These are phyloP conservation scores for Hypoxylon sp. DNA, from an alignment of 2,329 filamentous ascomycete species.

Conservation along the genomic window DNA sequence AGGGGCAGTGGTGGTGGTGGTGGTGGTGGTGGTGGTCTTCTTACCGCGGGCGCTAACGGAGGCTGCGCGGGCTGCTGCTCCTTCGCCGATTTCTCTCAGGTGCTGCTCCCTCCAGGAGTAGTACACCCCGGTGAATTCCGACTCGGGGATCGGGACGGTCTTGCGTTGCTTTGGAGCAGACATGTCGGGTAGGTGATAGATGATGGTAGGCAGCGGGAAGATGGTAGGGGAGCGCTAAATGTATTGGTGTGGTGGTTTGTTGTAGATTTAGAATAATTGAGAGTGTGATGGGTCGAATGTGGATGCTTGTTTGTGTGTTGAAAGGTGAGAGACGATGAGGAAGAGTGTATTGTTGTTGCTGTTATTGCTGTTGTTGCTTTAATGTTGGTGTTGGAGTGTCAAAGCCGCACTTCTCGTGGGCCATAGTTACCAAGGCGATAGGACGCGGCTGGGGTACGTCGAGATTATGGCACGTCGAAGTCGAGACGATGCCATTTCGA, in stretches of 20 bases:
- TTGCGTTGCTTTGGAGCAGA: not conserved
- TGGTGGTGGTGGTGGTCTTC: not conserved
- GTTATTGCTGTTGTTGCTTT: not conserved
- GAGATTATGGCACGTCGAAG: too few species aligned
- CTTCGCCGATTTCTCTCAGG: not conserved
- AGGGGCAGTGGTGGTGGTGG: too few species aligned
- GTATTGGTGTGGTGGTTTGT: not conserved
- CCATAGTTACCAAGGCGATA: not conserved
- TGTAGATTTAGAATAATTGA: not conserved
- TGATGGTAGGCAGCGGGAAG: not conserved
- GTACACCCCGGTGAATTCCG: not conserved
- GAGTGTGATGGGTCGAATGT: not conserved
- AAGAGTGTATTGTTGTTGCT: not conserved
- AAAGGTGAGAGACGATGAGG: not conserved
- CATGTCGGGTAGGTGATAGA: not conserved
- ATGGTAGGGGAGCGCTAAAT: not conserved
- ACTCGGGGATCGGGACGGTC: not conserved
- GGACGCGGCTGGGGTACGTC: not conserved
- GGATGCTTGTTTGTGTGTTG: not conserved
- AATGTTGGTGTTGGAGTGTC: not conserved
- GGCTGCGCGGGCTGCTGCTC: not conserved
- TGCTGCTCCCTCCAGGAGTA: not conserved
- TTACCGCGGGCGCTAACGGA: not conserved
- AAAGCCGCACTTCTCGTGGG: not conserved
- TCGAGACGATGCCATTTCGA: not conserved